These are phyloP conservation scores for Aspergillus ochraceus DNA, from an alignment of 2,329 filamentous ascomycete species.

Conservation along the genomic window DNA sequence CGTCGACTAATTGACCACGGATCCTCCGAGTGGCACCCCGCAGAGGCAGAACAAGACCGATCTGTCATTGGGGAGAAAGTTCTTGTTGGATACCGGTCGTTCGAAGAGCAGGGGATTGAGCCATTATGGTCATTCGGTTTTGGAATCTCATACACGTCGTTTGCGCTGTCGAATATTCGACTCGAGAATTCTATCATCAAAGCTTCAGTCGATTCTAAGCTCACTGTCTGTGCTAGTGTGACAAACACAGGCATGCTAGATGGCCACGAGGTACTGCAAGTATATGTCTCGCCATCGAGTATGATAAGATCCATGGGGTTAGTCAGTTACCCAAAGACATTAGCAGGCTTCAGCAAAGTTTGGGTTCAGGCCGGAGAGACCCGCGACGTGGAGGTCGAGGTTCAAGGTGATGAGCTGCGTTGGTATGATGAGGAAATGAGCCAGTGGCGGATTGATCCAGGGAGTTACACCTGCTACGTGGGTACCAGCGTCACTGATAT, in stretches of 20 bases:
- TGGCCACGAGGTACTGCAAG: no score
- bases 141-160: constrained; percentile 68
- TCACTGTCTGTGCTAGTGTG: no score
- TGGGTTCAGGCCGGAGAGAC: neutral
- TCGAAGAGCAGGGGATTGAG: constrained; percentile 60
- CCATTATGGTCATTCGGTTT: constrained; percentile 73
- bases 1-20: constrained; percentile 64
- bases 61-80: constrained; percentile 72
- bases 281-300: no score
- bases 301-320: neutral
- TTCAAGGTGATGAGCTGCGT: neutral
- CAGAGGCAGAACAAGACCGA: constrained; percentile 59
- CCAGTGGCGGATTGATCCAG: neutral
- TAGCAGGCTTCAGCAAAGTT: neutral
- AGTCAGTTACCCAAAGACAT: neutral
- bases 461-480: neutral
- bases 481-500: neutral
- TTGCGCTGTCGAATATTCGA: neutral
- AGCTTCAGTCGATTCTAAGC: no score
- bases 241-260: no score
- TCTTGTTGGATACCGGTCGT: constrained; percentile 74
- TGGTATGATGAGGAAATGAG: neutral
- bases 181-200: no score
- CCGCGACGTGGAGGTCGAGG: neutral
- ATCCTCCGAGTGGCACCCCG: constrained; percentile 71